Percentiles rank a stretch among this genome's conserved stretches.
Evolutionary conservation across 2,329 filamentous ascomycete species (phyloP).

Genomic region (Alternaria arborescens): DNA sequence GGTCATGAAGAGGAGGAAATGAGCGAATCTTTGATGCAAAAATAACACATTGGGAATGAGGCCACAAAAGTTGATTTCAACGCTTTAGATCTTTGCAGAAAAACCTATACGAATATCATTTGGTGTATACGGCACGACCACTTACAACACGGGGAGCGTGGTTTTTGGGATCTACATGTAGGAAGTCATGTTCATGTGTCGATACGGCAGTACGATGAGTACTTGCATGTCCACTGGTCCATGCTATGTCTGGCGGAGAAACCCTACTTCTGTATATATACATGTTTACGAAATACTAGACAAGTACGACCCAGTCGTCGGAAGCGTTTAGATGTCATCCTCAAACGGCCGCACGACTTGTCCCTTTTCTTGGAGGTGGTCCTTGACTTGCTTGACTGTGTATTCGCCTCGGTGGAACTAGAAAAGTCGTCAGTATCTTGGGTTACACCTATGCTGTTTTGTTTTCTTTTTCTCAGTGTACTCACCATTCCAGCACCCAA

Average conservation of each 20-base stretch:
- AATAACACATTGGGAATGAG: neutral
- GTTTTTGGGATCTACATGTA: neutral
- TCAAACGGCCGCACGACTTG: constrained; percentile 84
- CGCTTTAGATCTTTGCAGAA: neutral
- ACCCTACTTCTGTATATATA: constrained; percentile 7
- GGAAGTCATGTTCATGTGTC: neutral
- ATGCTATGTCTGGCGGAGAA: neutral
- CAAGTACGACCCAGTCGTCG: neutral
- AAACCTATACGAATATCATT: neutral
- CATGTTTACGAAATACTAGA: constrained; percentile 6
- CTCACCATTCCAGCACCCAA: constrained; percentile 89
- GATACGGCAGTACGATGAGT: neutral
- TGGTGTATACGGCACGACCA: neutral
- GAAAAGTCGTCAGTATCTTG: constrained; percentile 17
- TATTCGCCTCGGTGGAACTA: constrained; percentile 94
- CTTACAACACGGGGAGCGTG: neutral
- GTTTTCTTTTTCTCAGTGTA: constrained; percentile 15
- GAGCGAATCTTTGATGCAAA: constrained; percentile 25
- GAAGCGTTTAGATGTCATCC: constrained; percentile 25
- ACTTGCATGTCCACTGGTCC: neutral
- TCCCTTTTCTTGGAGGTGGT: constrained; percentile 74
- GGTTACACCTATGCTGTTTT: too few relatives aligned
- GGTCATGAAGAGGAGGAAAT: constrained; percentile 89
- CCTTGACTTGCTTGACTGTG: constrained; percentile 93
- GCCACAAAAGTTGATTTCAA: neutral